Percentiles rank a stretch among this genome's conserved stretches.
These are phyloP conservation scores for Penicillium sp. DNA, from an alignment of 2,329 filamentous ascomycete species.

Conservation along the genomic window DNA sequence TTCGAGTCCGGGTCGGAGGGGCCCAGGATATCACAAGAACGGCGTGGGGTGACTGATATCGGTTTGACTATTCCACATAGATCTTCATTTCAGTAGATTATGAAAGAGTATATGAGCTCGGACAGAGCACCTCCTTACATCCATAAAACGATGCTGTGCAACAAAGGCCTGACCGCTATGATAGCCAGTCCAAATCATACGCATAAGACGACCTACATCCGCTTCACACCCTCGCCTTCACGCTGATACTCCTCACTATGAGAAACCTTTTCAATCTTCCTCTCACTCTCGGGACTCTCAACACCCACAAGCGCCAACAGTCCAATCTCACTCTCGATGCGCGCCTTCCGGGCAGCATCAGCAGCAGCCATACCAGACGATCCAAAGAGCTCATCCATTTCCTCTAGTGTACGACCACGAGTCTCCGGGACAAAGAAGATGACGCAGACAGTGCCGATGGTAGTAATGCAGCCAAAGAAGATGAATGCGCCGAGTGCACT, in stretches of 20 bases:
- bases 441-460: slow-evolving; percentile 37
- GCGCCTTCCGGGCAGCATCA: slow-evolving; percentile 34
- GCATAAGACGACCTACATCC: background rate
- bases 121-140: background rate
- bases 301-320: slow-evolving; percentile 37
- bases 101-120: background rate
- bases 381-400: slow-evolving; percentile 48
- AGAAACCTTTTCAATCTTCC: slow-evolving; percentile 6
- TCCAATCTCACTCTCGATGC: slow-evolving; percentile 41
- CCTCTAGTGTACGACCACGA: slow-evolving; percentile 46
- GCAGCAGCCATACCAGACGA: slow-evolving; percentile 40
- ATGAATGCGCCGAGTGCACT: slow-evolving; percentile 75
- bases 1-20: too few relatives aligned
- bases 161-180: background rate
- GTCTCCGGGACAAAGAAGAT: slow-evolving; percentile 44
- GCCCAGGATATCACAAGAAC: too few relatives aligned
- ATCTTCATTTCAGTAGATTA: background rate
- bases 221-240: slow-evolving; percentile 3
- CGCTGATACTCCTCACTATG: slow-evolving; percentile 18
- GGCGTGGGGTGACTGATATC: too few relatives aligned
- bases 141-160: background rate
- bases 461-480: slow-evolving; percentile 64
- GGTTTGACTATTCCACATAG: too few relatives aligned
- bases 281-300: slow-evolving; percentile 24
- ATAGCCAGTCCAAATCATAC: too few relatives aligned